These are phyloP conservation scores for Macroventuria anomochaeta DNA, from an alignment of 2,329 filamentous ascomycete species.

Conservation along the genomic window DNA sequence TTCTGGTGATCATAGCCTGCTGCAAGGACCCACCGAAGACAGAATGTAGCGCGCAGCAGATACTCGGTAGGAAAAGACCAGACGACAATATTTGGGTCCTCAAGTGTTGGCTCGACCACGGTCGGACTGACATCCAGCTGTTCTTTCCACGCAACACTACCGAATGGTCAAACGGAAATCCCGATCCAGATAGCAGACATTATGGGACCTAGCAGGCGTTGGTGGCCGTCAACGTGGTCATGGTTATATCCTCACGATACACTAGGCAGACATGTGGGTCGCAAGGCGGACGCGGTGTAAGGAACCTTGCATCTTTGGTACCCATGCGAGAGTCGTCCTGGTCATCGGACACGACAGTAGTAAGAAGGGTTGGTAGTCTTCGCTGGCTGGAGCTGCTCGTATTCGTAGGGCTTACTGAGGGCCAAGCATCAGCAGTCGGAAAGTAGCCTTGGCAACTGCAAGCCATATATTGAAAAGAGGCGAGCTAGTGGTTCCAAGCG, in stretches of 20 bases:
- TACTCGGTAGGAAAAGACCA: neutral
- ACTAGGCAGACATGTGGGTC: neutral
- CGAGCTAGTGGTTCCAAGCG: constrained; percentile 1
- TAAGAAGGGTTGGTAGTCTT: neutral
- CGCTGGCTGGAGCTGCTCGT: neutral
- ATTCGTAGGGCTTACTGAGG: constrained; percentile 4
- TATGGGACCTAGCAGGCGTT: neutral
- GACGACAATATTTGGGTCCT: neutral
- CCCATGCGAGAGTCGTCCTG: neutral
- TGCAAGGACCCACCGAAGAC: neutral
- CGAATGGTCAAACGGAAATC: neutral
- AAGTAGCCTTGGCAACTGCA: constrained; percentile 14
- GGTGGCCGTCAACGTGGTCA: neutral
- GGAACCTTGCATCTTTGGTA: neutral
- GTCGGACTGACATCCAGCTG: neutral
- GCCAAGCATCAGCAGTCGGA: constrained; percentile 8
- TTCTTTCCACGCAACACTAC: neutral
- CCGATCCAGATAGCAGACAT: neutral
- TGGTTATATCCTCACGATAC: neutral
- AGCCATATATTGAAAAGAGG: constrained; percentile 14
- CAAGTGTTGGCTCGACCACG: neutral
- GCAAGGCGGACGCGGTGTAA: neutral
- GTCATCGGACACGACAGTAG: neutral
- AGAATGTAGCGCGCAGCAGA: neutral
- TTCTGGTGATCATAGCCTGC: neutral